Evolutionary conservation across 176 grass and related monocot genomes (phyloP).

Genomic region (Saccharum spontaneum): DNA sequence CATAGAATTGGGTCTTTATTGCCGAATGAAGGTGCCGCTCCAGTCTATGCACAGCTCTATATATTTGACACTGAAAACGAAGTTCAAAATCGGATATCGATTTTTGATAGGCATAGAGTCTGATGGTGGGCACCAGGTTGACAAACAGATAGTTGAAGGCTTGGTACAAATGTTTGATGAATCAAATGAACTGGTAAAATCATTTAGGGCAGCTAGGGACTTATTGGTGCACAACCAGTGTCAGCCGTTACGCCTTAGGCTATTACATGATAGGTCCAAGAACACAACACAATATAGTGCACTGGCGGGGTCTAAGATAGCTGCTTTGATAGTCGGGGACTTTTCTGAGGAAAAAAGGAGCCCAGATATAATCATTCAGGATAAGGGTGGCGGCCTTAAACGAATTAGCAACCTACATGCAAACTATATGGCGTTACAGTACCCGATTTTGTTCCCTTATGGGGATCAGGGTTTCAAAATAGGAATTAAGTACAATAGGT

Average conservation of each 20-base stretch:
- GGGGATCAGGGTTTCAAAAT: not conserved
- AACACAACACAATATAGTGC: not conserved
- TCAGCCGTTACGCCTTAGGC: not conserved
- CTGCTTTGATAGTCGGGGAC: not conserved
- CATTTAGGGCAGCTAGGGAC: not conserved
- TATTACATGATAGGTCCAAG: not conserved
- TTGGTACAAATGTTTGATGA: not conserved
- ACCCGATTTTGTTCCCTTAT: not conserved
- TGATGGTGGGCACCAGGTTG: not conserved
- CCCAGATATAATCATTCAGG: not conserved
- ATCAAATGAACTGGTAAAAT: not conserved
- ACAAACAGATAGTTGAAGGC: not conserved
- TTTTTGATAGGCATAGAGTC: not conserved
- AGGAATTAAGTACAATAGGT: not conserved
- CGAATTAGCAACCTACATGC: conserved; percentile 13
- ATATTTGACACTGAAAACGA: not conserved
- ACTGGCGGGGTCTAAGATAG: not conserved
- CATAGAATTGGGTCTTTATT: conserved; percentile 1
- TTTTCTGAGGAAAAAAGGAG: no score
- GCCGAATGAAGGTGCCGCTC: not conserved
- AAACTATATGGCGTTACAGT: not conserved
- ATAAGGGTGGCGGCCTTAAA: not conserved
- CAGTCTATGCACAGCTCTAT: not conserved
- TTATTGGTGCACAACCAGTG: not conserved
- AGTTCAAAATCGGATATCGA: not conserved